These are phyloP conservation scores for Talaromyces sp. DNA, from an alignment of 2,329 filamentous ascomycete species.

Conservation along the genomic window DNA sequence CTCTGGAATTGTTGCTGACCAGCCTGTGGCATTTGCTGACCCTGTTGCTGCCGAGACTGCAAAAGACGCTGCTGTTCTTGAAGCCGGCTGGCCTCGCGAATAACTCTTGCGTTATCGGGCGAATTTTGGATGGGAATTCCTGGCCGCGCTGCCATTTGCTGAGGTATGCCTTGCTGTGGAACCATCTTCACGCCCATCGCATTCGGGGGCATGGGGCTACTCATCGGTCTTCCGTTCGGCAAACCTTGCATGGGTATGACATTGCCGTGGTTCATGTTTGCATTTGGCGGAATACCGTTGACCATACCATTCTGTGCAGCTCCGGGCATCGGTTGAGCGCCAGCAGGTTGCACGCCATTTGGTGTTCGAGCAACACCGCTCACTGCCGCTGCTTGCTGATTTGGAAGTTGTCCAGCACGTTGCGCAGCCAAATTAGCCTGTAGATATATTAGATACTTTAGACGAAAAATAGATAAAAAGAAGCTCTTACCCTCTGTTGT, in stretches of 20 bases:
- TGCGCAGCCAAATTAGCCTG: conserved; percentile 44
- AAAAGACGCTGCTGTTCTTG: conserved; percentile 60
- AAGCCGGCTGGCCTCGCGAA: conserved; percentile 47
- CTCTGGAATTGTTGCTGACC: conserved; percentile 41
- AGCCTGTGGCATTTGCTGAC: conserved; percentile 33
- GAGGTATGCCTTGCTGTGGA: conserved; percentile 58
- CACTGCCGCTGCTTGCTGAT: conserved; percentile 37
- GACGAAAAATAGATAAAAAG: not conserved
- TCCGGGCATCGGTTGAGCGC: conserved; percentile 37
- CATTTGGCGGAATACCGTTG: conserved; percentile 43
- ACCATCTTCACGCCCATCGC: conserved; percentile 58
- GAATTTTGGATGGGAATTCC: conserved; percentile 55
- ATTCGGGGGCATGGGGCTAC: conserved; percentile 52
- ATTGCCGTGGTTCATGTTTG: conserved; percentile 37
- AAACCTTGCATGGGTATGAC: conserved; percentile 43
- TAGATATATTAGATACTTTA: not conserved
- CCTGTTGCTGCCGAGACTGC: conserved; percentile 49
- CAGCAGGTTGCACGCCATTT: conserved; percentile 38
- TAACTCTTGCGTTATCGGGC: conserved; percentile 47
- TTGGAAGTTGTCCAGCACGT: conserved; percentile 41
- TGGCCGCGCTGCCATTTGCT: conserved; percentile 35
- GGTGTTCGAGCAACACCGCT: conserved; percentile 37
- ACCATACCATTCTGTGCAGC: conserved; percentile 44
- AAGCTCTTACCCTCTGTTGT: conserved; percentile 48
- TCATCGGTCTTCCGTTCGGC: conserved; percentile 41